Base-by-base conservation (phyloP, 495 filamentous ascomycete species). In the Cairneyella variabilis region DNA sequence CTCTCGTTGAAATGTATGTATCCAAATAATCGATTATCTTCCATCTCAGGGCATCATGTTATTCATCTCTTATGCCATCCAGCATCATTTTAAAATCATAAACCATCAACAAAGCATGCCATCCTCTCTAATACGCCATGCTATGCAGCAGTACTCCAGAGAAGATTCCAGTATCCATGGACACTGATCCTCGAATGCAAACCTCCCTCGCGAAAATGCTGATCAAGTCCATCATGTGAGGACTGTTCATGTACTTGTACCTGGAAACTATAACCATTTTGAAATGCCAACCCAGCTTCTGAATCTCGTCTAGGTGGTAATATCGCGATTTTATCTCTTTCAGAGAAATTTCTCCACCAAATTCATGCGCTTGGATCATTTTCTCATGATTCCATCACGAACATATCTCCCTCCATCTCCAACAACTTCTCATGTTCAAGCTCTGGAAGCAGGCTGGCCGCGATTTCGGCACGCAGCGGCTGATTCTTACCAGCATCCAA, bases 341-440 rank as follows among this genome's bases (percentile, higher is more conserved):
- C 38, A 21, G 14, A 17, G 38, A 20, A 17, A 4, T 20, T 6
- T 20, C 38, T 21, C 2, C 17, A 20, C 38, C 23, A 2, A 41
- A 45, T 2, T 27, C 7, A 16, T 27, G 14, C 2, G 11, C 5
- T 23, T 45, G 12, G 20, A 26, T 20, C 23, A 27, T 2, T 7
- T 22, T 40, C 21, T 57, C 41, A 57, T 9, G 54, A 57, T 26
- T 61, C 58, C 58, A 61, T 53, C 22, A 42, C 12, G 30, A 61
- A 56, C 42, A 60, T 32, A 11, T 21, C 58, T 10, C 34, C 34
- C 30, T 57, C 58, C 1, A 54, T 2, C 11, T 57, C 54, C 27
- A 61, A 61, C 22, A 54, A 14, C 25, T 57, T 61, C 49, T 55
- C 51, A 10, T 42, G 7, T 16, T 40, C 16, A 5, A 40, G 8